Evolutionary conservation across 208 protist genomes (phyloP).

Genomic region (Acanthamoeba divionensis): DNA sequence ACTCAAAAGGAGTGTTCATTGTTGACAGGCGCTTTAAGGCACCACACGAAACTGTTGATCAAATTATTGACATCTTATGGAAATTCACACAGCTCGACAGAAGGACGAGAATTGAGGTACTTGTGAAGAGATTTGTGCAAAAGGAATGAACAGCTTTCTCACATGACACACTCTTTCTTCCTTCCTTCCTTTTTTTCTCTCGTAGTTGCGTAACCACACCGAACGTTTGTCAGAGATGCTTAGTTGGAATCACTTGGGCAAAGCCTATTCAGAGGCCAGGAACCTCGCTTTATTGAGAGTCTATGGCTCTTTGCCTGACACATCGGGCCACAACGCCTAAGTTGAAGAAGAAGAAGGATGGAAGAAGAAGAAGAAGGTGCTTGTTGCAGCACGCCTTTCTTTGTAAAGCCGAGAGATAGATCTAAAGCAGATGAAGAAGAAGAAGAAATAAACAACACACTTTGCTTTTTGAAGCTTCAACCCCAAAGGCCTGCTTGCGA

Average conservation of each 20-base stretch:
- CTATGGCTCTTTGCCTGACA: background rate
- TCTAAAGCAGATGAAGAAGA: too few relatives aligned
- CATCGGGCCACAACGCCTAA: too few relatives aligned
- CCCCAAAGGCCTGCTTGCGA: too few relatives aligned
- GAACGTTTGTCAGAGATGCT: constrained; percentile 71
- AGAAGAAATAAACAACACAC: too few relatives aligned
- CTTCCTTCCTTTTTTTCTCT: background rate
- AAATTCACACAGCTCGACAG: constrained; percentile 66
- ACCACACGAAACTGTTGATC: constrained; percentile 63
- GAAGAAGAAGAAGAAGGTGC: too few relatives aligned
- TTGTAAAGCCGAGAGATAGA: too few relatives aligned
- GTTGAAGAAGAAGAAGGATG: too few relatives aligned
- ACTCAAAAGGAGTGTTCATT: constrained; percentile 72
- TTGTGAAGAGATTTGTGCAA: background rate
- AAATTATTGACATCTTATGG: constrained; percentile 63
- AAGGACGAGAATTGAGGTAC: constrained; percentile 64
- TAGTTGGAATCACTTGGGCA: constrained; percentile 64
- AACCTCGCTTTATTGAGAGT: constrained; percentile 56
- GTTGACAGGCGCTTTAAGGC: constrained; percentile 74
- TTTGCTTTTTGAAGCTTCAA: too few relatives aligned
- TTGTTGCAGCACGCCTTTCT: too few relatives aligned
- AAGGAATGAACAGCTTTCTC: too few relatives aligned
- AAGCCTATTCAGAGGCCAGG: constrained; percentile 61
- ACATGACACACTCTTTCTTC: too few relatives aligned
- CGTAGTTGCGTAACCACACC: constrained; percentile 72